Conservation (phyloP, 805 yeast species). For the Kregervanrija delftensis region DNA sequence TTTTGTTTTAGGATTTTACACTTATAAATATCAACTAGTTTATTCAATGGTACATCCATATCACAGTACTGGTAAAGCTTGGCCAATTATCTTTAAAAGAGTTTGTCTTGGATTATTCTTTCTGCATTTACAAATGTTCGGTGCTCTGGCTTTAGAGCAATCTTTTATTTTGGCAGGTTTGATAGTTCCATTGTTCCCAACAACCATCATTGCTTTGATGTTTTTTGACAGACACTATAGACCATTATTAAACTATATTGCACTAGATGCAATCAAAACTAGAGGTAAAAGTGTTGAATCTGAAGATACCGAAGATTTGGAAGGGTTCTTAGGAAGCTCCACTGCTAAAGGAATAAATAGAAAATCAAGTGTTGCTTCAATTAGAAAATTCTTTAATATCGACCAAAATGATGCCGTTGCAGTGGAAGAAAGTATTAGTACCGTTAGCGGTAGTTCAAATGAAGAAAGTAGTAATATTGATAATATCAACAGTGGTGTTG, state of each 20-base stretch:
- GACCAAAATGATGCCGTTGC: too few species aligned
- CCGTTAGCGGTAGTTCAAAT: too few species aligned
- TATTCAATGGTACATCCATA: conserved; percentile 59
- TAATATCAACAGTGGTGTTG: too few species aligned
- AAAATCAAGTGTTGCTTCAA: too few species aligned
- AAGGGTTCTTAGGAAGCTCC: conserved; percentile 6
- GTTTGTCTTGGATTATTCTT: conserved; percentile 48
- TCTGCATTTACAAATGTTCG: conserved; percentile 58
- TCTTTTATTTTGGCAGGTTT: conserved; percentile 43
- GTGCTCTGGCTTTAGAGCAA: conserved; percentile 54
- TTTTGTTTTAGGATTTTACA: conserved; percentile 50
- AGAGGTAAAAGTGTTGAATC: conserved; percentile 27
- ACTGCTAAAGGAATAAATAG: too few species aligned
- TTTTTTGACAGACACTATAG: conserved; percentile 48
- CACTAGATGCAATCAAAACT: conserved; percentile 48
- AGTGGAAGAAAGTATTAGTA: too few species aligned
- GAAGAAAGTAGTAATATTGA: too few species aligned
- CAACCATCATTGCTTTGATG: conserved; percentile 39
- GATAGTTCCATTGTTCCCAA: conserved; percentile 42
- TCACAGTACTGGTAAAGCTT: conserved; percentile 59
- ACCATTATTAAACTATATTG: conserved; percentile 50
- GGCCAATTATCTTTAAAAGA: conserved; percentile 58
- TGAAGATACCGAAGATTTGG: conserved; percentile 16
- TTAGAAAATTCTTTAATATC: too few species aligned
- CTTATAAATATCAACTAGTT: conserved; percentile 54